Evolutionary conservation across 108 stramenopile genomes (phyloP), one percentile per base, ranked within the genome.

Genomic region (Cyclotella sp.): DNA sequence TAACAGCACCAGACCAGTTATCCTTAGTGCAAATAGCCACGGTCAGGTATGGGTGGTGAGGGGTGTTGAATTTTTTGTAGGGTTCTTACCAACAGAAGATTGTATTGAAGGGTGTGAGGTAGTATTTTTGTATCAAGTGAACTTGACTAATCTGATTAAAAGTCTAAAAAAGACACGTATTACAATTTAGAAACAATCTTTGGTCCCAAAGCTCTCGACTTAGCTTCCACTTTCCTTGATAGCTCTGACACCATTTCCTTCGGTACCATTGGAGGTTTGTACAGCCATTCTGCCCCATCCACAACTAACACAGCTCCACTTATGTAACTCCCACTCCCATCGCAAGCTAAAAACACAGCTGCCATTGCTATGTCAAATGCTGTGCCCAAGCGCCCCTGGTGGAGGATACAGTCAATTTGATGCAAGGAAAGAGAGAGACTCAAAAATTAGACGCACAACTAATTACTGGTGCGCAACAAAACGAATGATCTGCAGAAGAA

Each of bases 261-360:
- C 12, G 89, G 89, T 26, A 95, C 88, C 84, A 90, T 84, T 0
- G 90, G 94, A 41, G 88, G 88, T 59, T 78, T 84, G 59, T 90
- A 93, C 26, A 95, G 72, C 88, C 90, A 93, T 54, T 92, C 83
- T 30, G 88, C 94, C 28, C 94, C 94, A 77, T 95, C 94, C 10
- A 95, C 94, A 72, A 93, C 88, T 61, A 95, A 73, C 14, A 79
- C 76, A 88, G 87, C 88, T 41, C 94, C 94, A 26, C 91, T 93
- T 9, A 91, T 71, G 47, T 91, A 95, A 22, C 68, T 44, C 4
- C 85, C 84, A 29, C 83, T 81, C 9, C 87, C 80, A 15, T 84
- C 90, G 24, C 84, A 82, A 9, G 76, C 55, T 9, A 95, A 77
- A 79, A 82, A 95, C 4, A 95, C 88, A 41, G 91, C 94, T n/a